Evolutionary conservation across 1,139 yeast species (phyloP), one percentile per base, ranked within the genome.

Genomic region (Blastobotrys persicus): DNA sequence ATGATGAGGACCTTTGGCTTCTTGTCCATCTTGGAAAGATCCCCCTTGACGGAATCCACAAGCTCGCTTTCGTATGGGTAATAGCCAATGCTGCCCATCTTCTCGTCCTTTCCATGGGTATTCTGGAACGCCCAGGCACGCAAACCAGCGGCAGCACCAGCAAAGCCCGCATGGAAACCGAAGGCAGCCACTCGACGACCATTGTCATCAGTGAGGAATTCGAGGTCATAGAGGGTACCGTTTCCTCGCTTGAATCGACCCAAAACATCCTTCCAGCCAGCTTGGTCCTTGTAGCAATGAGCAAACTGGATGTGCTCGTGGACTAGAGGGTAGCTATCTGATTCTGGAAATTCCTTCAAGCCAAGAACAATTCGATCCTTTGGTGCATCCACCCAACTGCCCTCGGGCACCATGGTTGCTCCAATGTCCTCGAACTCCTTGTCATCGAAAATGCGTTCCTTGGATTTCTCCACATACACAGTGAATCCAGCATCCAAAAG

Each of bases 181-280:
- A 92, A 92, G 12, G 98, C 98, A 44, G 98, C 99, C 37, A 94
- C 99, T 72, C 98, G 85, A 76, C 98, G 86, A 33, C 98, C 98
- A 65, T 81, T 83, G 60, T 87, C 97, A 67, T 92, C 88, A 69
- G 88, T 95, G 66, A 94, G 77, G 67, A 92, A 92, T 72, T 94
- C 99, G 60, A 92, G 75, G 68, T 94, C 98, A 68, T 92, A 92
- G 58, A 92, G 78, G 9, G 80, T 78, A 60, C 98, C 98, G 52
- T 85, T 80, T 44, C 99, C 99, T 42, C 79, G 83, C 49, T 95
- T 95, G 76, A 89, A 92, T 69, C 98, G 81, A 54, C 77, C 69
- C 62, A 92, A 73, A 18, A 94, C 98, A 51, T 88, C 88, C 70
- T 88, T 74, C 98, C 99, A 92, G 46, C 99, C 99, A 55, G 75